Conservation (phyloP, 768 basidiomycete genomes). For the Clavaria fumosa region DNA sequence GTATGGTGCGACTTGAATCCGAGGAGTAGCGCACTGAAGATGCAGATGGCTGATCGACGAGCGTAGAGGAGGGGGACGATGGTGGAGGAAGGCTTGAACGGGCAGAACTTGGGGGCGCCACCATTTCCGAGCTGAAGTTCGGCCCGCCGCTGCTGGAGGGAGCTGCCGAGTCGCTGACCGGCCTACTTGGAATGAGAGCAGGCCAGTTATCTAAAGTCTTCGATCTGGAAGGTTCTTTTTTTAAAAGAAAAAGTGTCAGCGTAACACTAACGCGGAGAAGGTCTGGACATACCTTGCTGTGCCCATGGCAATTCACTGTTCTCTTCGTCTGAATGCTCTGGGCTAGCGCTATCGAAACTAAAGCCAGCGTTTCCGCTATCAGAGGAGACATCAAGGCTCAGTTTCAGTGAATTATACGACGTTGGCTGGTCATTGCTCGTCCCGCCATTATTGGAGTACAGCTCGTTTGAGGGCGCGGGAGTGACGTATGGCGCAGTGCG, state of each 20-base stretch:
- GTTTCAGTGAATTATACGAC: too few species aligned
- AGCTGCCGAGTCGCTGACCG: too few species aligned
- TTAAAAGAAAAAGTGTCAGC: conserved; percentile 9
- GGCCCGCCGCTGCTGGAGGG: too few species aligned
- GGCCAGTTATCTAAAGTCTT: too few species aligned
- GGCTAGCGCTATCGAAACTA: conserved; percentile 32
- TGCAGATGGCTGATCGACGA: conserved; percentile 13
- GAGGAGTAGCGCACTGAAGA: too few species aligned
- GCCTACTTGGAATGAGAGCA: too few species aligned
- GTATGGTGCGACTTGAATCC: too few species aligned
- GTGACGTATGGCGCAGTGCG: too few species aligned
- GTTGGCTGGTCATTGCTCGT: too few species aligned
- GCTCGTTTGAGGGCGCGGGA: conserved; percentile 12
- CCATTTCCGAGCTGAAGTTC: too few species aligned
- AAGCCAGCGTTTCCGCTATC: conserved; percentile 44
- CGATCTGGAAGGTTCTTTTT: conserved; percentile 11
- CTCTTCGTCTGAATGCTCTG: conserved; percentile 31
- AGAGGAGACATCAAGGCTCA: conserved; percentile 31
- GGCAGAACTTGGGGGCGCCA: too few species aligned
- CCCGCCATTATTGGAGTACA: conserved; percentile 13
- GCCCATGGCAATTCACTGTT: conserved; percentile 49
- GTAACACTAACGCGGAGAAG: conserved; percentile 14
- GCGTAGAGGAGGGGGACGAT: conserved; percentile 23
- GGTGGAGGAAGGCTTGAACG: too few species aligned
- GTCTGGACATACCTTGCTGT: conserved; percentile 23